Percentiles rank a stretch among this genome's conserved stretches.
These are phyloP conservation scores for Exophiala mesophila DNA, from an alignment of 2,329 filamentous ascomycete species.

Conservation along the genomic window DNA sequence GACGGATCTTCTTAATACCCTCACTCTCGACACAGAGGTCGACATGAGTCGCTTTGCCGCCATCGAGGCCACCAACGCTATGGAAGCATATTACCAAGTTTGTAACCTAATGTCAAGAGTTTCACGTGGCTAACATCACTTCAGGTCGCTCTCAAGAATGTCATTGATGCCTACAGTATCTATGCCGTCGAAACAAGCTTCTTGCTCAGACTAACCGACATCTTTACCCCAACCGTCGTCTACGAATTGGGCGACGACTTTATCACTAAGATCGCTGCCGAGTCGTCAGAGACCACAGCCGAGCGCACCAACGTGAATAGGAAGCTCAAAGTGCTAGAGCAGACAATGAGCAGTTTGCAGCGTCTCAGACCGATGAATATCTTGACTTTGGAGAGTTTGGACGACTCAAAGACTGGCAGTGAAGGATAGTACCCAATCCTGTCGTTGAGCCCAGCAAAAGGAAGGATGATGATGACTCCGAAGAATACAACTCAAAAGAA, in stretches of 20 bases:
- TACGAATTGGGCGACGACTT: conserved; percentile 32
- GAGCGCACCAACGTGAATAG: conserved; percentile 24
- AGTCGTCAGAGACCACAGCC: conserved; percentile 15
- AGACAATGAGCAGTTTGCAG: conserved; percentile 22
- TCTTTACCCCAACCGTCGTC: conserved; percentile 40
- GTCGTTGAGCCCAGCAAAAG: too few species aligned
- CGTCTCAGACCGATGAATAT: conserved; percentile 6
- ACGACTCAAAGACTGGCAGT: too few species aligned
- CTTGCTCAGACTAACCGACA: conserved; percentile 36
- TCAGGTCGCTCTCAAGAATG: conserved; percentile 41
- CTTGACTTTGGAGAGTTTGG: too few species aligned
- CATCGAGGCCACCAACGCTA: conserved; percentile 42
- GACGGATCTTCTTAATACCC: conserved; percentile 23
- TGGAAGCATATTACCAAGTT: conserved; percentile 44
- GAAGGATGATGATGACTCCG: background rate
- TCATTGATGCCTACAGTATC: conserved; percentile 47
- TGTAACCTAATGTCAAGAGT: background rate
- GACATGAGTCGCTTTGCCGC: conserved; percentile 34
- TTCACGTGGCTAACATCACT: background rate
- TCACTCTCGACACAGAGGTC: conserved; percentile 24
- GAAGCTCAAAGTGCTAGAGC: conserved; percentile 32
- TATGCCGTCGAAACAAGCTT: conserved; percentile 48
- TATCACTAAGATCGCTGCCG: conserved; percentile 37
- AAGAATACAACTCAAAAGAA: too few species aligned
- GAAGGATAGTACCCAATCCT: too few species aligned